Conservation (phyloP, 345 rosid species). For the Populus tremula region DNA sequence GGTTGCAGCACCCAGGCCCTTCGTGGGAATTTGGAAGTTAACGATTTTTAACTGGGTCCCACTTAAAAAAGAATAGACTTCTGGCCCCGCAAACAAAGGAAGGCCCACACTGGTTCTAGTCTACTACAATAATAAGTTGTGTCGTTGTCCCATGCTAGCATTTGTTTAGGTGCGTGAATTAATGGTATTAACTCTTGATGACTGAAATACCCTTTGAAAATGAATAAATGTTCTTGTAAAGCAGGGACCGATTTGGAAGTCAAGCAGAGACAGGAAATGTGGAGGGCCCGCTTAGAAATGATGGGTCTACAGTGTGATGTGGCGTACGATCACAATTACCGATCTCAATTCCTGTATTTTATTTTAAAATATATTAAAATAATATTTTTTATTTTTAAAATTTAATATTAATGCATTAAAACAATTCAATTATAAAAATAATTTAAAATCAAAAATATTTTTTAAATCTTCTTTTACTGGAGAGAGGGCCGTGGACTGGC, state of each 20-base stretch:
- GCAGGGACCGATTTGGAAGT: neutral
- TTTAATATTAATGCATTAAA: too few species aligned
- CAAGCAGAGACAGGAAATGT: neutral
- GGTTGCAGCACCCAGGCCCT: neutral
- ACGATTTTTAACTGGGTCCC: neutral
- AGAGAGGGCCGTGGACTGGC: neutral
- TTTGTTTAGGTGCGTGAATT: neutral
- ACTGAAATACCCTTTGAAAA: conserved; percentile 1
- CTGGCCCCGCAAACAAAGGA: neutral
- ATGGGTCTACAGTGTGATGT: neutral
- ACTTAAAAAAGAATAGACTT: neutral
- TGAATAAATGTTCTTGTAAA: neutral
- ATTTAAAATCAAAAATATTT: too few species aligned
- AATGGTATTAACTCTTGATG: neutral
- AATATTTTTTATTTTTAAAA: too few species aligned
- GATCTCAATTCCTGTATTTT: neutral
- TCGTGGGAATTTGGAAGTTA: too few species aligned
- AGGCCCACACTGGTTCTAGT: neutral
- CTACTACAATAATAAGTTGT: neutral
- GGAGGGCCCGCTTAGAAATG: neutral
- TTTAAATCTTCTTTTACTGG: neutral
- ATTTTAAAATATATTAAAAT: too few species aligned
- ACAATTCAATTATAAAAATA: too few species aligned
- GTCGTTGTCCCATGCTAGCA: neutral
- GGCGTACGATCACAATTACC: neutral